Evolutionary conservation across 1,284 basidiomycete species (phyloP).

Genomic region (Cryptococcus sp.): DNA sequence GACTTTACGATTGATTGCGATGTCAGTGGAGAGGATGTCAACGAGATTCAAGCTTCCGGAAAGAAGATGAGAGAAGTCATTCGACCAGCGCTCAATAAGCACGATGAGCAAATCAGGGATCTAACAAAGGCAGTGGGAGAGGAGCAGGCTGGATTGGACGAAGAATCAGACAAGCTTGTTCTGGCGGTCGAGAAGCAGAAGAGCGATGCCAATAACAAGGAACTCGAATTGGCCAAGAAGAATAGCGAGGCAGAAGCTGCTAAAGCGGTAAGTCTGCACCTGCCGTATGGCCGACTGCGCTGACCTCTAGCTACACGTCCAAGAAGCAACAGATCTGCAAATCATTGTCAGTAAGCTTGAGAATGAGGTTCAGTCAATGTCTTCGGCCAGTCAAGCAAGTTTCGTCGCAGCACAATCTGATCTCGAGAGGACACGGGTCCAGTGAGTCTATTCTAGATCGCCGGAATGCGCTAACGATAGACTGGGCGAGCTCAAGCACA

Average conservation of each 20-base stretch:
- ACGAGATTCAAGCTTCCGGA: slow-evolving; percentile 59
- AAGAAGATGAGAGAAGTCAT: slow-evolving; percentile 63
- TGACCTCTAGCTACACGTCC: background rate
- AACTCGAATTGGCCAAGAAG: slow-evolving; percentile 50
- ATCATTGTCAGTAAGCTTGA: background rate
- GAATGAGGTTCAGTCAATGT: background rate
- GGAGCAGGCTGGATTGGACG: slow-evolving; percentile 68
- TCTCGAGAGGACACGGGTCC: background rate
- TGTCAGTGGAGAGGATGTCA: slow-evolving; percentile 62
- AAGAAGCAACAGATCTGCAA: background rate
- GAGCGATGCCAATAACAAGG: slow-evolving; percentile 63
- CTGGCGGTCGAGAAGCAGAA: slow-evolving; percentile 49
- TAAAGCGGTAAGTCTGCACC: slow-evolving; percentile 57
- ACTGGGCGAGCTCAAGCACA: slow-evolving; percentile 40
- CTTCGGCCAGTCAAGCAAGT: background rate
- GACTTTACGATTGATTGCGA: slow-evolving; percentile 72
- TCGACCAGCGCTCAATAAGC: slow-evolving; percentile 63
- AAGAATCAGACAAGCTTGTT: slow-evolving; percentile 65
- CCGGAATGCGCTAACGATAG: slow-evolving; percentile 12
- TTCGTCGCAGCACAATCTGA: background rate
- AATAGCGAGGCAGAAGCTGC: slow-evolving; percentile 69
- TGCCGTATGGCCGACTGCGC: background rate
- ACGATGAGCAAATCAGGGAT: slow-evolving; percentile 64
- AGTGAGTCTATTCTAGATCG: background rate
- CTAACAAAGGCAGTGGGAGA: slow-evolving; percentile 66